A percentile compares a stretch with the other conserved stretches of the same genome.
phyloP scores from a whole-genome alignment of 371 early-diverging fungal genomes.

The Haplosporangium sp. region DNA sequence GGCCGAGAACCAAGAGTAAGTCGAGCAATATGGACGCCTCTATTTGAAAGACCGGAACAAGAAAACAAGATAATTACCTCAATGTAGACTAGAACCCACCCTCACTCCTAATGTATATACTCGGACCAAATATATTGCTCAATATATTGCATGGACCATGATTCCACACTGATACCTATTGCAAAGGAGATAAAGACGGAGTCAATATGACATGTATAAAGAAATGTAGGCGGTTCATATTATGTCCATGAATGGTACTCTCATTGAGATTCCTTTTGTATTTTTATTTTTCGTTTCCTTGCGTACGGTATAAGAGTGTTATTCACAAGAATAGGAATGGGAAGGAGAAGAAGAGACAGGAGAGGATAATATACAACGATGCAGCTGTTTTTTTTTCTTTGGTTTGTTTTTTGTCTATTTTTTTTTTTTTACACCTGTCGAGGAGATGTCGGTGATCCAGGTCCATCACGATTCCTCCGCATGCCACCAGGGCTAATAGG shows the following conservation, averaged over 20 bases:
- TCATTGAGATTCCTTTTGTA: no score
- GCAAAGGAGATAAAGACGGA: no score
- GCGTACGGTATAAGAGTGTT: no score
- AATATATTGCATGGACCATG: no score
- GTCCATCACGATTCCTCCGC: conserved; percentile 51
- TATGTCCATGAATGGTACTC: no score
- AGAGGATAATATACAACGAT: background rate
- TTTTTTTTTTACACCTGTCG: conserved; percentile 20
- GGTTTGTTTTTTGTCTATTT: background rate
- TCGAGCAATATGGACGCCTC: background rate
- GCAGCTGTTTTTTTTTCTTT: background rate
- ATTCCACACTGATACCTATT: background rate
- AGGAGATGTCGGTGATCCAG: conserved; percentile 41
- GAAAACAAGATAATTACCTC: background rate
- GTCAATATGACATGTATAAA: no score
- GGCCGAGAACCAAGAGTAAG: conserved; percentile 10
- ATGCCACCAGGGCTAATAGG: conserved; percentile 54
- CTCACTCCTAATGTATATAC: no score
- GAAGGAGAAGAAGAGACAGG: background rate
- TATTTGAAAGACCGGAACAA: background rate
- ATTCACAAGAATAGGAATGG: no score
- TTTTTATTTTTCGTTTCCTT: no score
- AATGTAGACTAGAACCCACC: background rate
- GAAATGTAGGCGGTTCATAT: no score
- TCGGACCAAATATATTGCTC: no score